Conservation (phyloP, 345 rosid genomes). For the Eucalyptus polybractea region DNA sequence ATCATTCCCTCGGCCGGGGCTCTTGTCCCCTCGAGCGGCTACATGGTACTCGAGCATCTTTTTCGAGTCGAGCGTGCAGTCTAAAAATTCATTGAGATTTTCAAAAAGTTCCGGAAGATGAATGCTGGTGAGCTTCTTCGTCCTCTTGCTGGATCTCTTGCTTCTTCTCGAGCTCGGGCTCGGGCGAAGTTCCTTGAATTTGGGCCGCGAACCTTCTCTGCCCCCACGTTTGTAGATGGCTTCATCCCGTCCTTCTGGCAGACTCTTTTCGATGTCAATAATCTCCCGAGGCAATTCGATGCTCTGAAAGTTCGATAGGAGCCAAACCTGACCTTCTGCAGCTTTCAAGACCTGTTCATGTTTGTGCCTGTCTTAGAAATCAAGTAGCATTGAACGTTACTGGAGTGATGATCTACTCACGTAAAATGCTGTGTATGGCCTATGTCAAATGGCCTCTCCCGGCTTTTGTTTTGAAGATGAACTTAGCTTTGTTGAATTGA, state of each 20-base stretch:
- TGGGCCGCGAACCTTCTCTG: neutral
- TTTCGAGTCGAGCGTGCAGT: neutral
- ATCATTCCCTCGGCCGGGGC: neutral
- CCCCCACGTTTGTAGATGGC: neutral
- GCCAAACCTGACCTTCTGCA: neutral
- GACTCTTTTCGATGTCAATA: neutral
- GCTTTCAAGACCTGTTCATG: neutral
- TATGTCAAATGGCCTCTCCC: neutral
- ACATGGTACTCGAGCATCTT: neutral
- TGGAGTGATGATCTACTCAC: neutral
- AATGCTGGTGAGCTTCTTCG: neutral
- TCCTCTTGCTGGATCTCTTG: neutral
- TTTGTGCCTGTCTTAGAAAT: neutral
- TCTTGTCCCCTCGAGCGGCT: neutral
- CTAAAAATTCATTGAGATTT: neutral
- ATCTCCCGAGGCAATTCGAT: neutral
- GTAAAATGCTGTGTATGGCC: neutral
- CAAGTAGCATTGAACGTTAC: neutral
- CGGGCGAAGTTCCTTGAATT: neutral
- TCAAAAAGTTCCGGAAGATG: neutral
- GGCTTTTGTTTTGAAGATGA: neutral
- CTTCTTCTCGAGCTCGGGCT: neutral
- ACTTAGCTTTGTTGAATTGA: neutral
- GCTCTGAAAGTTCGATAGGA: neutral
- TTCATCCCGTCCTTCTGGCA: neutral